Base-by-base conservation (phyloP, 2,329 filamentous ascomycete species). In the Chaetothyriales sp. region DNA sequence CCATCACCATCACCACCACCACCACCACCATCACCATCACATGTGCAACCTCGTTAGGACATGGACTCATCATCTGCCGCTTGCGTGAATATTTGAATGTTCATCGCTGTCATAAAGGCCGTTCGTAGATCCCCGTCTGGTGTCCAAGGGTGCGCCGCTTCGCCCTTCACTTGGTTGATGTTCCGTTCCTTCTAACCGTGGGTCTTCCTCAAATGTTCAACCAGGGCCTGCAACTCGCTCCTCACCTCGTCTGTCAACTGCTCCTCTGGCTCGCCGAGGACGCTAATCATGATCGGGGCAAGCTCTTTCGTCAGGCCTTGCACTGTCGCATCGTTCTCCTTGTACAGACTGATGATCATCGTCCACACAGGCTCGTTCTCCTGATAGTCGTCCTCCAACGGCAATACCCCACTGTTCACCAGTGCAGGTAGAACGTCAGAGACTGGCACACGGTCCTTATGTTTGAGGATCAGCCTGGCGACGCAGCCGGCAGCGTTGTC, bases 401-500 rank as follows among this genome's bases (percentile, higher is more conserved):
- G 92, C 39, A 96, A 77, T 25, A 89, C 77, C 43, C 52, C 55
- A 28, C 51, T 52, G 54, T 78, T 77, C 51, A 93, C 77, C 25
- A 96, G 71, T 1, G 80, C 80, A 22, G 90, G 89, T 1, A 98
- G 77, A 18, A 94, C 86, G 53, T 95, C 81, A 42, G 76, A 70
- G 49, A 94, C 76, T 18, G 90, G 88, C 8, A 93, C 81, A 59
- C 78, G 79, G 59, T 90, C 81, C n/a, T 85, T 83, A 68, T 94
- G 83, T 62, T 84, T 84, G 65, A 86, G 78, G 68, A 96, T 94
- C 84, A 98, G 89, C 56, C 92, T 83, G 64, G 81, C 84, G 44
- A 96, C 74, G 66, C 90, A 95, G 48, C 90, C 92, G 3, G 87
- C 85, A 1, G 90, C 87, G 63, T 98, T 98, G 70, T 96, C 92